Conservation (phyloP, 805 yeast species). For the Cyberlindnera suaveolens region DNA sequence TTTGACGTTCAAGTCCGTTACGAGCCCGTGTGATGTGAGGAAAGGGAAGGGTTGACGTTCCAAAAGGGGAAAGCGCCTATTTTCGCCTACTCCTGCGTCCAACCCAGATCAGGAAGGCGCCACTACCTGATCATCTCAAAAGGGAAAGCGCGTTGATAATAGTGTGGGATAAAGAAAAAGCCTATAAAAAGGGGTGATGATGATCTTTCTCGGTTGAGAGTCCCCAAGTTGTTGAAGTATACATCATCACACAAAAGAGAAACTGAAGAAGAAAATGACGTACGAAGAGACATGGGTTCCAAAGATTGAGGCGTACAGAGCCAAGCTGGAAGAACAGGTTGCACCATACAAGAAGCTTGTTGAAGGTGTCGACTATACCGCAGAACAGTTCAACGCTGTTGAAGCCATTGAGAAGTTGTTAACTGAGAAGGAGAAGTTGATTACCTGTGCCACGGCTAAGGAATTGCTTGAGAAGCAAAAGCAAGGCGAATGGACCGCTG, state of each 20-base stretch:
- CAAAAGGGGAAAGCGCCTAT: no score
- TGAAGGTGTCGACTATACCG: conserved; percentile 12
- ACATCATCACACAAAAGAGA: not conserved
- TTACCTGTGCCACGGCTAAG: conserved; percentile 16
- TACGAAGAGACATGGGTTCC: conserved; percentile 16
- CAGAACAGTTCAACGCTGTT: conserved; percentile 20
- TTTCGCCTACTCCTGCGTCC: no score
- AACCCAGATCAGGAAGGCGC: no score
- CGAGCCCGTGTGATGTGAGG: no score
- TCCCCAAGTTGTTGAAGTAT: not conserved
- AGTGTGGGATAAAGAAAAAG: no score
- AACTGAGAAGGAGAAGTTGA: conserved; percentile 15
- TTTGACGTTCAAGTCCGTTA: no score
- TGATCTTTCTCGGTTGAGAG: no score
- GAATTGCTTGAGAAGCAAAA: conserved; percentile 16
- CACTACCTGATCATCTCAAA: no score
- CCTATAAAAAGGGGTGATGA: no score
- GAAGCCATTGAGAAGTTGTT: conserved; percentile 13
- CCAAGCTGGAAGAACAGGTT: conserved; percentile 13
- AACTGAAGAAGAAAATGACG: conserved; percentile 1
- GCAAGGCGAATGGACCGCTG: conserved; percentile 30
- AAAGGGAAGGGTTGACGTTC: no score
- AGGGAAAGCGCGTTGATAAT: no score
- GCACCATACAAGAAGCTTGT: conserved; percentile 16
- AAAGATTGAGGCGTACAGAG: conserved; percentile 17